Percentiles rank a stretch among this genome's conserved stretches.
These are phyloP conservation scores for Zygoascus hellenicus DNA, from an alignment of 1,139 yeast genomes.

Conservation along the genomic window DNA sequence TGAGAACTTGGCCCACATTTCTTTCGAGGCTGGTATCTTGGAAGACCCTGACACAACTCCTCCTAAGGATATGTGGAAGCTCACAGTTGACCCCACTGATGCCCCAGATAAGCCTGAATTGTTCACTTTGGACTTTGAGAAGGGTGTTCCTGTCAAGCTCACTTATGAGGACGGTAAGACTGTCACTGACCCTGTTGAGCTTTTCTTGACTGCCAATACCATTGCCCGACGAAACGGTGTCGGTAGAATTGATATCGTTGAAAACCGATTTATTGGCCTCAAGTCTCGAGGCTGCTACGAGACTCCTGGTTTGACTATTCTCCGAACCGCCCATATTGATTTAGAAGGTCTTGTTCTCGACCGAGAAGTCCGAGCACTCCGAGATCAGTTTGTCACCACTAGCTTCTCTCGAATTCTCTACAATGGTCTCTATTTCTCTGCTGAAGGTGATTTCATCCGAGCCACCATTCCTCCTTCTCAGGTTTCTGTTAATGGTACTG, in stretches of 20 bases:
- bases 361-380: constrained; percentile 94
- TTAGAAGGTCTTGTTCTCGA: constrained; percentile 95
- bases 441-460: constrained; percentile 95
- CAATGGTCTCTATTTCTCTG: constrained; percentile 97
- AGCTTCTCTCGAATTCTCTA: constrained; percentile 84
- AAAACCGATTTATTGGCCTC: constrained; percentile 97
- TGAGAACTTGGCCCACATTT: constrained; percentile 97
- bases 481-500: constrained; percentile 91
- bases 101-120: constrained; percentile 94
- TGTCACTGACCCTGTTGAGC: constrained; percentile 81
- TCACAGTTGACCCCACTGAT: constrained; percentile 90
- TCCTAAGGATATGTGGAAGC: constrained; percentile 99
- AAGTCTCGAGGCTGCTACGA: constrained; percentile 99
- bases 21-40: constrained; percentile 97
- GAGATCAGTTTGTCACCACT: constrained; percentile 94
- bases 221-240: constrained; percentile 99
- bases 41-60: constrained; percentile 98
- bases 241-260: constrained; percentile 98
- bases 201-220: constrained; percentile 87
- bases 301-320: constrained; percentile 94
- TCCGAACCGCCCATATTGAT: constrained; percentile 92
- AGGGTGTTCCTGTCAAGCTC: constrained; percentile 85
- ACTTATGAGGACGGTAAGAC: constrained; percentile 54
- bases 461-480: constrained; percentile 92
- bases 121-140: constrained; percentile 70